Evolutionary conservation across 495 filamentous ascomycete genomes (phyloP), one percentile per base, ranked within the genome.

Genomic region (Penicillium angulare): DNA sequence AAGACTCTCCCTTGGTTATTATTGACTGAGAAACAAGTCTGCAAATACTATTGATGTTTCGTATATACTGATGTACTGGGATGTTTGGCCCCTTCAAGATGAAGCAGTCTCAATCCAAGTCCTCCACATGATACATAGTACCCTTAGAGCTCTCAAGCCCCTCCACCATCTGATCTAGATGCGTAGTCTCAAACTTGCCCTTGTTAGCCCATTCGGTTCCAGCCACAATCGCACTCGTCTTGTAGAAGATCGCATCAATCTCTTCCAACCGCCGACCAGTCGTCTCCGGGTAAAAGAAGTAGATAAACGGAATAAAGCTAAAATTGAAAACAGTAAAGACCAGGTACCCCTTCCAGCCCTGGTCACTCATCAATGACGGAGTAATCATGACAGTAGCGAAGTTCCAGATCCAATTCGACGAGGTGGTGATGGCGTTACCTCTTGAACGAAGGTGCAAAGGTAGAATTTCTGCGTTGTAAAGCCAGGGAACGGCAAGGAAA

Each of bases 381-480:
- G 83, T 86, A 24, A 88, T 76, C 84, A 88, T 86, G 43, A 88
- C 86, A 32, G 88, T 78, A 12, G 82, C 50, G 57, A 88, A 89
- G 72, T 88, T 88, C 69, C 84, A 88, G 2, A 85, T 68, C 85
- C 84, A 89, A 67, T 89, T 88, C 21, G 74, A 77, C 60, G 81
- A 84, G 1, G 84, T 87, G 6, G 80, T 82, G 16, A 86, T 71
- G n/a, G 86, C 83, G 56, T 86, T 88, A 12, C 82, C 86, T 65
- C 83, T 81, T 12, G 76, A 77, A 33, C 86, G 73, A 3, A 82
- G 87, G 51, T 79, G 78, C 58, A 88, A 73, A 1, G 86, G 85
- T 57, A 82, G 84, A 53, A 89, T 79, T 59, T 88, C 84, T 5
- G 83, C 81, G 0, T 74, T 73, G 43, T 81, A 79, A 3, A 83